phyloP scores from a whole-genome alignment of 805 yeast species.

The Yarrowia porcina region DNA sequence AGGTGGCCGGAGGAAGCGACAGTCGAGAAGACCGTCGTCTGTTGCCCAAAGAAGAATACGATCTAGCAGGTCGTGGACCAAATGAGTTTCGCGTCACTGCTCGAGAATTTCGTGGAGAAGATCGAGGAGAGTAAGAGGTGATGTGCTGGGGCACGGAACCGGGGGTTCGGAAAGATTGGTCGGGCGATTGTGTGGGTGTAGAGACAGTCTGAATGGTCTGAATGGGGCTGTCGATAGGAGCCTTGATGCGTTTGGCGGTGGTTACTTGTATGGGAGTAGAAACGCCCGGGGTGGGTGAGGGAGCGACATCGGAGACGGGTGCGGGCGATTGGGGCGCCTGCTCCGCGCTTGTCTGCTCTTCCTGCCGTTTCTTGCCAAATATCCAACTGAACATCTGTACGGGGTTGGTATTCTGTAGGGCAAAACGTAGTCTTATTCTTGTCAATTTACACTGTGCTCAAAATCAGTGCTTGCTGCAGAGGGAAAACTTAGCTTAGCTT shows the following conservation, averaged over 20 bases:
- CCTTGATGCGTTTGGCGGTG: neutral
- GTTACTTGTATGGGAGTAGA: neutral
- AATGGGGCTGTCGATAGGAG: slow-evolving; percentile 15
- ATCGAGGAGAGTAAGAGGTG: neutral
- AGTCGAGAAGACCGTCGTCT: slow-evolving; percentile 9
- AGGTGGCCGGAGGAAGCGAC: neutral
- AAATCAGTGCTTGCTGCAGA: slow-evolving; percentile 21
- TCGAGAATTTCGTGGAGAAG: slow-evolving; percentile 6
- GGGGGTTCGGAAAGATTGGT: slow-evolving; percentile 11
- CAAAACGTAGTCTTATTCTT: neutral
- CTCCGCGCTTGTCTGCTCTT: neutral
- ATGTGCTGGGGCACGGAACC: slow-evolving; percentile 20
- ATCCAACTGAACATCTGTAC: slow-evolving; percentile 22
- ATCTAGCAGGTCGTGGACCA: slow-evolving; percentile 12
- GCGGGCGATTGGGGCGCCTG: neutral
- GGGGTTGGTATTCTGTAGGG: neutral
- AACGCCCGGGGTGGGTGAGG: neutral
- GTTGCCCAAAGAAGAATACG: neutral
- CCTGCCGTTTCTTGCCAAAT: slow-evolving; percentile 11
- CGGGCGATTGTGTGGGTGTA: slow-evolving; percentile 7
- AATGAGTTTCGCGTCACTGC: neutral
- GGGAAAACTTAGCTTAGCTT: neutral
- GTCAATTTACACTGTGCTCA: neutral
- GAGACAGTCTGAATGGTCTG: too few relatives aligned
- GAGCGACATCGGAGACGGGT: neutral